These are phyloP conservation scores for Fraxinus greggii DNA, from an alignment of 305 asterid species.

Conservation along the genomic window DNA sequence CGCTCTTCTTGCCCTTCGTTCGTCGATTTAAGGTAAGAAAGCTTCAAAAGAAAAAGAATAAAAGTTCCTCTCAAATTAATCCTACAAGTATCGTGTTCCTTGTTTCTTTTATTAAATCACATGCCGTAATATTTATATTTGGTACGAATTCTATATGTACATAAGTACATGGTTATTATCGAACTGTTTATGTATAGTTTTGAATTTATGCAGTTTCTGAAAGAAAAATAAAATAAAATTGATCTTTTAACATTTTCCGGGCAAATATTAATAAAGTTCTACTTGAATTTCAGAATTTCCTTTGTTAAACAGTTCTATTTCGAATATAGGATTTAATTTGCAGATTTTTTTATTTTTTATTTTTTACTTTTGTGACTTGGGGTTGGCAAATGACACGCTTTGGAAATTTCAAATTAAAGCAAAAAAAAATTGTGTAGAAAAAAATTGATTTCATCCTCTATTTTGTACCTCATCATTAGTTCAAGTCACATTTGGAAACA, in stretches of 20 bases:
- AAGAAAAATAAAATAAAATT: background rate
- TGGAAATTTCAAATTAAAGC: background rate
- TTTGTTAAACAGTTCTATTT: background rate
- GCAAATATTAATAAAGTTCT: background rate
- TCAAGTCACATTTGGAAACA: background rate
- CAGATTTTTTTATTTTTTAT: background rate
- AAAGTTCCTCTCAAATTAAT: background rate
- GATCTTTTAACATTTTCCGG: background rate
- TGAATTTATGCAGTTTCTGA: background rate
- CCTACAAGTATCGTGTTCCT: background rate
- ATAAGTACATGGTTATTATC: background rate
- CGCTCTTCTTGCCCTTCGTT: constrained; percentile 13
- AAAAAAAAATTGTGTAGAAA: background rate
- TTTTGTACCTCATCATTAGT: background rate
- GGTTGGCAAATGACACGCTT: background rate
- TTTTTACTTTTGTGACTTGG: background rate
- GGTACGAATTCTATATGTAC: background rate
- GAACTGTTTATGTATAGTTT: background rate
- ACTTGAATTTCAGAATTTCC: background rate
- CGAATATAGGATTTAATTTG: background rate
- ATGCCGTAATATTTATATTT: background rate
- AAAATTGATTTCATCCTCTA: background rate
- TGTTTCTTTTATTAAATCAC: background rate
- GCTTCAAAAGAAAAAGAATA: background rate
- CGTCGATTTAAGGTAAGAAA: constrained; percentile 26